Percentiles rank a stretch among this genome's conserved stretches.
Evolutionary conservation across 2,329 filamentous ascomycete species (phyloP).

Genomic region (Apiospora marii): DNA sequence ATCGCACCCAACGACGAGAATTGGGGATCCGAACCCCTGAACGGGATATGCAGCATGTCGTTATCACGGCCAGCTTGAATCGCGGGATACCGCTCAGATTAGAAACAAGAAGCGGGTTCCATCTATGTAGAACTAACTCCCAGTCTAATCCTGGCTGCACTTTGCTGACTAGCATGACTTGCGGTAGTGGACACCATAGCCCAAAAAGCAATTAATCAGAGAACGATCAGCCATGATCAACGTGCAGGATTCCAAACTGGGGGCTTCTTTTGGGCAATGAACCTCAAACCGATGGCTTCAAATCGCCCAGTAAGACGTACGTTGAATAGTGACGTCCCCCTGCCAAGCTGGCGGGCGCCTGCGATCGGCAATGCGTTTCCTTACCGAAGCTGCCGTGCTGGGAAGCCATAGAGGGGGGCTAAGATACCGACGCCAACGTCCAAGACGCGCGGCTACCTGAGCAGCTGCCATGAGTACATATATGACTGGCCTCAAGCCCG

Average conservation of each 20-base stretch:
- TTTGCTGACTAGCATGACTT: neutral
- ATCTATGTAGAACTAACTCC: neutral
- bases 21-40: slow-evolving; percentile 16
- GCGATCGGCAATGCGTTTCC: slow-evolving; percentile 1
- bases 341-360: neutral
- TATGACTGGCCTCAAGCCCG: slow-evolving; percentile 4
- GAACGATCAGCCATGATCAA: slow-evolving; percentile 4
- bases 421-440: neutral
- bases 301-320: neutral
- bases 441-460: slow-evolving; percentile 2
- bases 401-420: neutral
- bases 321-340: neutral
- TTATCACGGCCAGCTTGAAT: slow-evolving; percentile 11
- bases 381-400: neutral
- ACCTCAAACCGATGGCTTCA: slow-evolving; percentile 3
- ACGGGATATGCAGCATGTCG: neutral
- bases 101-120: neutral
- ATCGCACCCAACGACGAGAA: neutral
- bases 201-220: neutral
- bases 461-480: neutral
- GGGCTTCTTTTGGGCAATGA: slow-evolving; percentile 5
- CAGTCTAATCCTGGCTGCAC: neutral
- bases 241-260: neutral
- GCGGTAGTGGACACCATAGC: neutral
- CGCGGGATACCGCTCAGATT: neutral